Base-by-base conservation (phyloP, 1,284 basidiomycete genomes). In the Moesziomyces parantarcticus region DNA sequence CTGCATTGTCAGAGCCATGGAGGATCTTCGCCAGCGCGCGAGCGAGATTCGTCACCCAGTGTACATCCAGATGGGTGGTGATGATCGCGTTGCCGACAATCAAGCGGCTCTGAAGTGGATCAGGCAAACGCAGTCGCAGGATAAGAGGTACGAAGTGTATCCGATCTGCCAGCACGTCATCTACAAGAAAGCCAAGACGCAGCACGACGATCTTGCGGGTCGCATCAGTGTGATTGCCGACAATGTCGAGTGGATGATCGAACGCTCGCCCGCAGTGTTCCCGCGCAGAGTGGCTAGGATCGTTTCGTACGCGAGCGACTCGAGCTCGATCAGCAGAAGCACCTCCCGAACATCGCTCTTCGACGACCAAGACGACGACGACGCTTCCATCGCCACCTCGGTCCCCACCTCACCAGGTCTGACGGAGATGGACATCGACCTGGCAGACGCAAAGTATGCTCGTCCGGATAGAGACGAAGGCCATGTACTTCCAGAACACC, bases 141-240 rank as follows among this genome's bases (percentile, higher is more conserved):
- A 82, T 54, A 58, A 65, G 25, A 50, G 58, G n/a, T 73, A 77
- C 54, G 71, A 71, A 18, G 64, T 82, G 18, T 82, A 81, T 43
- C 80, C 80, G 20, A 74, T 81, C 46, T 81, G 80, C 57, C 80
- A 82, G 52, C 80, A 81, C 43, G 79, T 82, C 23, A 77, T 82
- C 46, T 82, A 82, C 65, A 75, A 78, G 39, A 81, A 82, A 61
- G 78, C 76, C 34, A 81, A 81, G 65, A 68, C 63, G n/a, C 78
- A 82, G 62, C 73, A 72, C 47, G 80, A 82, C 50, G 80, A 82
- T 66, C 50, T 70, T 6, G 80, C 79, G 1, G 80, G 80, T 0
- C 55, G 80, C 11, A 72, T 82, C 32, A 75, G 61, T 23, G 80
- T 81, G 22, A 69, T 82, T 22, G 75, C 78, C 16, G 79, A 82